Evolutionary conservation across 164 flowering plant species (phyloP).

Genomic region (Piper betle): DNA sequence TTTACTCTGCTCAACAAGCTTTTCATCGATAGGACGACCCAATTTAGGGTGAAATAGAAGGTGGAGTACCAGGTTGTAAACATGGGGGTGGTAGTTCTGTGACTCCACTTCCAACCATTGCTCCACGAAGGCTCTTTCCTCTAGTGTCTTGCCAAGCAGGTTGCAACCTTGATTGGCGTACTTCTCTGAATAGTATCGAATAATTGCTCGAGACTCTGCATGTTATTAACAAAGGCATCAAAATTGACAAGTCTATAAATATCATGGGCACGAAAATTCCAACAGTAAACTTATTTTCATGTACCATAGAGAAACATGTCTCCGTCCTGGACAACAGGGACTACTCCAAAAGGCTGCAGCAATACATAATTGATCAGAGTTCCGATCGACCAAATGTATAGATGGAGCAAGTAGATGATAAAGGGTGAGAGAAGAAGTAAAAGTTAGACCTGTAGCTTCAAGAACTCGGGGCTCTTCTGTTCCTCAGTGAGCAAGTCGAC

Average conservation of each 20-base stretch:
- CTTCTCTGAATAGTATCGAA: constrained; percentile 33
- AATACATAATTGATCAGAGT: neutral
- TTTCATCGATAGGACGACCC: constrained; percentile 18
- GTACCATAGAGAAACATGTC: constrained; percentile 14
- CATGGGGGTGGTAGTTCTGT: constrained; percentile 23
- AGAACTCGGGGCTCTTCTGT: constrained; percentile 36
- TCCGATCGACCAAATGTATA: neutral
- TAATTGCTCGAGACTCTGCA: constrained; percentile 29
- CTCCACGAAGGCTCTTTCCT: constrained; percentile 28
- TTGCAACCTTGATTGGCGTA: constrained; percentile 30
- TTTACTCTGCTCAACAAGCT: constrained; percentile 20
- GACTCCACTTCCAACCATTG: constrained; percentile 44
- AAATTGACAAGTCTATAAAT: neutral
- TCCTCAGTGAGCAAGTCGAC: constrained; percentile 39
- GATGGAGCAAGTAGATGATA: neutral
- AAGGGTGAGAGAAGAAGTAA: neutral
- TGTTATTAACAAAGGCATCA: constrained; percentile 6
- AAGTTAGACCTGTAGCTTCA: constrained; percentile 27
- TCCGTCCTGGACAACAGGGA: constrained; percentile 19
- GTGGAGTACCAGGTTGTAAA: constrained; percentile 12
- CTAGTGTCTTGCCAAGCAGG: constrained; percentile 28
- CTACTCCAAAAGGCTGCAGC: constrained; percentile 17
- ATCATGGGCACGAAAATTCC: too few relatives aligned
- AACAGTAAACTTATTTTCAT: neutral
- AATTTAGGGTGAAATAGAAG: neutral